Evolutionary conservation across 441 rosid genomes (phyloP).

Genomic region (Euphorbia schlechtendalii): DNA sequence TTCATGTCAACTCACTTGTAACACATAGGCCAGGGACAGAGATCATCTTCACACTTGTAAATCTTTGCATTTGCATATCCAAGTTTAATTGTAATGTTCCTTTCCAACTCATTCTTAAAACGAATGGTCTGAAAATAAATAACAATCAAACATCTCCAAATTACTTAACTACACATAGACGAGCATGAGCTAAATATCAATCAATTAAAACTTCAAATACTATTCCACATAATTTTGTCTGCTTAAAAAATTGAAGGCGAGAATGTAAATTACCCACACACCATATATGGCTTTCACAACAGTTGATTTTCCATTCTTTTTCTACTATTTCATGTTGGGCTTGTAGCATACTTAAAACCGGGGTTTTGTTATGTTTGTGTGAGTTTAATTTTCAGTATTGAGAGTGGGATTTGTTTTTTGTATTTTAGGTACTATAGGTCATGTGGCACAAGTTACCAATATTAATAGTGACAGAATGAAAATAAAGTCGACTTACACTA

Average conservation of each 20-base stretch:
- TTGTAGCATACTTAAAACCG: not conserved
- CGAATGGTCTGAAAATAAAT: conserved; percentile 67
- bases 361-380: not conserved
- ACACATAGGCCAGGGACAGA: conserved; percentile 87
- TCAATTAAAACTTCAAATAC: not conserved
- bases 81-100: conserved; percentile 94
- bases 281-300: conserved; percentile 93
- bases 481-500: no score
- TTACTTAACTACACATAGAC: not conserved
- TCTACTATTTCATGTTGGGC: no score
- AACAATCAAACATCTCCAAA: conserved; percentile 2
- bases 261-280: conserved; percentile 51
- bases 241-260: not conserved
- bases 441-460: conserved; percentile 98
- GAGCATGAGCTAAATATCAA: not conserved
- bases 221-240: not conserved
- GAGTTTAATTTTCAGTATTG: not conserved
- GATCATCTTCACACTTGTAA: conserved; percentile 90
- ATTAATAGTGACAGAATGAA: no score
- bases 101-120: conserved; percentile 89
- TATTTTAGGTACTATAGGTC: conserved; percentile 77
- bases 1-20: conserved; percentile 57
- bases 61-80: conserved; percentile 98
- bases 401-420: not conserved
- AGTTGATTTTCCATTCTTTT: conserved; percentile 66